Base-by-base conservation (phyloP, 352 stramenopile genomes). In the Phytophthora uliginosa region DNA sequence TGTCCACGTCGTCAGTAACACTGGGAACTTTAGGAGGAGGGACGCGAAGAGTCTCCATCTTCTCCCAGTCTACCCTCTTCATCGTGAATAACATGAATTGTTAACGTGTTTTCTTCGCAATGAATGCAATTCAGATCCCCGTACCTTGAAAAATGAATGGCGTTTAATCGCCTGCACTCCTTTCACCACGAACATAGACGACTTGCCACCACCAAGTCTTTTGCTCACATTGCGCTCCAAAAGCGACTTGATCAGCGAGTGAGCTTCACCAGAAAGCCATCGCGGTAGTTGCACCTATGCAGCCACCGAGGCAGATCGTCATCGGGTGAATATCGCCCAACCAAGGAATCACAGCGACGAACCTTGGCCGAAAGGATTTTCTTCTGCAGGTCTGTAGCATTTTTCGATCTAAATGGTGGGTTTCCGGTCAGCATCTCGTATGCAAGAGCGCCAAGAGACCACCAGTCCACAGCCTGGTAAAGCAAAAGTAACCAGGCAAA, bases 131-230 rank as follows among this genome's bases (percentile, higher is more conserved):
- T 12, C 59, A 12, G 20, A 45, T 36, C 8, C n/a, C 18, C 62
- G 9, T 65, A 93, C 88, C 77, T 91, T 94, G 78, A 99, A 99
- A 77, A 99, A 99, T 0, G 92, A 70, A 36, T 98, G 92, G 51
- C 88, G 78, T 77, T 99, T 99, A 38, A 99, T 69, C 24, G 90
- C 97, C 28, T 98, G 89, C 7, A 99, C 94, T 33, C 98, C 98
- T 54, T 97, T 97, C 4, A 99, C 90, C 42, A 99, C 88, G 75
- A 99, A 99, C 96, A 99, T 99, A 17, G 95, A 99, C 18, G 93
- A 97, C 75, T 98, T 98, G 8, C 95, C 85, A 0, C 89, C 88
- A 34, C 97, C 98, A 34, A 99, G 85, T 36, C 98, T 83, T 75
- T 99, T 98, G 66, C 90, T 92, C 7, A 98, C 94, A 78, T 99